Percentiles rank a stretch among this genome's conserved stretches.
Conservation (phyloP, 805 yeast genomes). For the Starmerella gropengiesseri region DNA sequence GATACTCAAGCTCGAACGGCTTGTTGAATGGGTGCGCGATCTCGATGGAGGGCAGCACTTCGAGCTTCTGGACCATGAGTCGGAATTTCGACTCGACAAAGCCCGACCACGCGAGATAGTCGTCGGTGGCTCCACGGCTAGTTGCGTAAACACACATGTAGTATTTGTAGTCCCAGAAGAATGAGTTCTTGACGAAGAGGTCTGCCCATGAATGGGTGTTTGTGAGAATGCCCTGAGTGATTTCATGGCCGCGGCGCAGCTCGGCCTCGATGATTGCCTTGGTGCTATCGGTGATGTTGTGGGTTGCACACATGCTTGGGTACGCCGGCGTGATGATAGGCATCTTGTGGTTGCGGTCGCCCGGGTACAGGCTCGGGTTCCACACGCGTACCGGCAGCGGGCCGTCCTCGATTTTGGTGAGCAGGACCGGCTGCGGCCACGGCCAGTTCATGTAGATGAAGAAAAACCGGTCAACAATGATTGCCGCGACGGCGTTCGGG, state of each 20-base stretch:
- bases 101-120: slow-evolving; percentile 85
- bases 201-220: slow-evolving; percentile 65
- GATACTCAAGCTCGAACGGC: slow-evolving; percentile 49
- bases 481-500: slow-evolving; percentile 92
- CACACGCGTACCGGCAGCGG: slow-evolving; percentile 92
- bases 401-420: slow-evolving; percentile 92
- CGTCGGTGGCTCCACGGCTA: slow-evolving; percentile 62
- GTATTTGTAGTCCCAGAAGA: slow-evolving; percentile 74
- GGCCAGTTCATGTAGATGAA: slow-evolving; percentile 79
- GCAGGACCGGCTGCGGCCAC: slow-evolving; percentile 96
- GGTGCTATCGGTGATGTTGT: slow-evolving; percentile 82
- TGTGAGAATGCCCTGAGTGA: slow-evolving; percentile 54
- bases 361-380: slow-evolving; percentile 87
- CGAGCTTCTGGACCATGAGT: slow-evolving; percentile 71
- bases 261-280: slow-evolving; percentile 73
- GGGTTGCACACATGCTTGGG: slow-evolving; percentile 99
- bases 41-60: slow-evolving; percentile 59
- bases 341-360: slow-evolving; percentile 85
- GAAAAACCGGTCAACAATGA: slow-evolving; percentile 81
- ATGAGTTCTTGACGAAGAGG: slow-evolving; percentile 66
- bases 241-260: slow-evolving; percentile 59
- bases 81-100: slow-evolving; percentile 83
- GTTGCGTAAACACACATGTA: slow-evolving; percentile 74
- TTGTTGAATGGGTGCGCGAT: slow-evolving; percentile 87
- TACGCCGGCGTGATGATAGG: slow-evolving; percentile 98